Evolutionary conservation across 345 rosid species (phyloP).

Genomic region (Arabidopsis arenosa): DNA sequence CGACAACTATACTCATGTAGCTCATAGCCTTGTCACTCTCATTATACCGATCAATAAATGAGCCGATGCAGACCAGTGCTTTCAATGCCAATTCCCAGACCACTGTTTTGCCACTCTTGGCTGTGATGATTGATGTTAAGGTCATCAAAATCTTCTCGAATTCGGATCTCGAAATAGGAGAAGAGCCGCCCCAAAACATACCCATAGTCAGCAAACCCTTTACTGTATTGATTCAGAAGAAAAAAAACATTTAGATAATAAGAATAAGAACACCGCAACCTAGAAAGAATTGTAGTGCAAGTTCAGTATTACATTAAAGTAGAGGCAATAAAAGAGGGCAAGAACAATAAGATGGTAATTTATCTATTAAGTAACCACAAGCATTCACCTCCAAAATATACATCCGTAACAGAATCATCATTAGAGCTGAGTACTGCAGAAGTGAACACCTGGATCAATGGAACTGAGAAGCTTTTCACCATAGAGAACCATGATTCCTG

Average conservation of each 20-base stretch:
- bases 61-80: conserved; percentile 75
- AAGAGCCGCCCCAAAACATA: conserved; percentile 59
- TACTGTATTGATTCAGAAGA: conserved; percentile 53
- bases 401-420: conserved; percentile 45
- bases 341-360: conserved; percentile 13
- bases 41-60: conserved; percentile 54
- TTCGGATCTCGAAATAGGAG: conserved; percentile 54
- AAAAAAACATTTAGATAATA: conserved; percentile 5
- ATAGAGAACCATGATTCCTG: conserved; percentile 59
- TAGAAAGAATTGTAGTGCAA: conserved; percentile 15
- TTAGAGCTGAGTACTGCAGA: conserved; percentile 43
- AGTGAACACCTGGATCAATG: conserved; percentile 56
- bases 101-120: conserved; percentile 50
- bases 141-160: conserved; percentile 70
- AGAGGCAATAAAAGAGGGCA: neutral
- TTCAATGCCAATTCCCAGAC: conserved; percentile 75
- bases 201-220: conserved; percentile 83
- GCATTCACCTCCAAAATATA: conserved; percentile 73
- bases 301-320: conserved; percentile 13
- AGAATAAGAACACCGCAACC: conserved; percentile 4
- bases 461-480: conserved; percentile 54
- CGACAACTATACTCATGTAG: conserved; percentile 67
- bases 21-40: conserved; percentile 62
- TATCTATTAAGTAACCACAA: conserved; percentile 40
- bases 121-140: conserved; percentile 57